phyloP scores from a whole-genome alignment of 2,329 filamentous ascomycete species.

The Parasarocladium wereldwijsianum region DNA sequence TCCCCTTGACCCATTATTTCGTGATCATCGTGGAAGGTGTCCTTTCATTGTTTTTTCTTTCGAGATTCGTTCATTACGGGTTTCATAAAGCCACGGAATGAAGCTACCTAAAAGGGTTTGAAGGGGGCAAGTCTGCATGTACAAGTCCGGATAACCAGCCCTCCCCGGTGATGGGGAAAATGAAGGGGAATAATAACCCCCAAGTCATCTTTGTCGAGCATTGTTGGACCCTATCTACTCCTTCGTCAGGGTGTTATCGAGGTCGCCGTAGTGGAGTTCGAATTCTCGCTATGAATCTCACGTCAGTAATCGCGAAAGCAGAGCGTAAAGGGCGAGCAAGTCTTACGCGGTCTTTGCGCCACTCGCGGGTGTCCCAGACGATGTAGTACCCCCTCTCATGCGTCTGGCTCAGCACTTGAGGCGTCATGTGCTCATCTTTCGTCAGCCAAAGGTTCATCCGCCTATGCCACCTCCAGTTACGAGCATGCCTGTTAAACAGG shows the following conservation, averaged over 20 bases:
- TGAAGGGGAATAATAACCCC: too few relatives aligned
- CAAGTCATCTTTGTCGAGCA: too few relatives aligned
- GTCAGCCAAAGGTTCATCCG: constrained; percentile 52
- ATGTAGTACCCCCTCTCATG: constrained; percentile 54
- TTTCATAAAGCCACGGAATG: too few relatives aligned
- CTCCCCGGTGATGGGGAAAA: too few relatives aligned
- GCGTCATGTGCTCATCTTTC: constrained; percentile 52
- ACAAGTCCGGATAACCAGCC: too few relatives aligned
- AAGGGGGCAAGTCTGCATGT: too few relatives aligned
- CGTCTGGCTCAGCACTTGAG: constrained; percentile 40
- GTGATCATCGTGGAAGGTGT: too few relatives aligned
- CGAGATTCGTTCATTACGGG: too few relatives aligned
- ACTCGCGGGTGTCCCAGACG: constrained; percentile 47
- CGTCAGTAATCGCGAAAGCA: constrained; percentile 7
- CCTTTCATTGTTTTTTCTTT: too few relatives aligned
- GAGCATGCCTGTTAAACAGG: constrained; percentile 32
- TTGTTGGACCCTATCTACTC: too few relatives aligned
- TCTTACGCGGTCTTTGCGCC: constrained; percentile 50
- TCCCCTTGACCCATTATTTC: too few relatives aligned
- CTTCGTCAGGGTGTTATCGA: constrained; percentile 32
- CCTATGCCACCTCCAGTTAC: constrained; percentile 57
- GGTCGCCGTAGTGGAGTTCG: constrained; percentile 44
- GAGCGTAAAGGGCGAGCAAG: constrained; percentile 6
- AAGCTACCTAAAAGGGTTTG: too few relatives aligned
- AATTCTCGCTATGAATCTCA: constrained; percentile 35